phyloP scores from a whole-genome alignment of 441 rosid species.

The Syzygium syzygioides region DNA sequence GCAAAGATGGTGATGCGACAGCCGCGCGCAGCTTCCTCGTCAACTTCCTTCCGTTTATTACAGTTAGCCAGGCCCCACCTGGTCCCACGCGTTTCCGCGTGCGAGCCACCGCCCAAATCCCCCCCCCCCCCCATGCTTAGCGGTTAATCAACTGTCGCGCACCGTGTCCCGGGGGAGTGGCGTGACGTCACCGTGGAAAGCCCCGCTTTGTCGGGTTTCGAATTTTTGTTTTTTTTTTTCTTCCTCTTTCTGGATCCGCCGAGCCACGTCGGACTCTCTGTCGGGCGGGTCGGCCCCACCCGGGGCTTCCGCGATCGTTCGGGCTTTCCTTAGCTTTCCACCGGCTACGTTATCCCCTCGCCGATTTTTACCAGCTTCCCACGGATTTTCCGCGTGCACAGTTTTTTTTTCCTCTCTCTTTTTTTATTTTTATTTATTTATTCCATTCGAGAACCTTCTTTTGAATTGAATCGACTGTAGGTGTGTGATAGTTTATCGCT shows the following conservation, averaged over 20 bases:
- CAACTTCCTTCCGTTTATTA: background rate
- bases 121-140: background rate
- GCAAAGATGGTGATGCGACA: background rate
- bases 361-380: background rate
- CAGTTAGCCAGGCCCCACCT: background rate
- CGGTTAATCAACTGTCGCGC: background rate
- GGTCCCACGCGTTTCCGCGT: background rate
- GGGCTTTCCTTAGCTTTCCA: background rate
- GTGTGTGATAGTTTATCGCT: background rate
- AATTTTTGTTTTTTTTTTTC: no score
- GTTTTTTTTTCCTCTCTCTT: background rate
- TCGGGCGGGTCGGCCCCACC: background rate
- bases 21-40: background rate
- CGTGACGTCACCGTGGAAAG: background rate
- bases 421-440: background rate
- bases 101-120: background rate
- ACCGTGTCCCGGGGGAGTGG: background rate
- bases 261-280: background rate
- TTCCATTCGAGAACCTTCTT: background rate
- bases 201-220: background rate
- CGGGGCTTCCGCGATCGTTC: background rate
- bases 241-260: background rate
- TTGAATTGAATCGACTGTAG: background rate
- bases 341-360: background rate
- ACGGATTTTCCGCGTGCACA: background rate